These are phyloP conservation scores for Aspergillus jensenii DNA, from an alignment of 2,329 filamentous ascomycete genomes.

Conservation along the genomic window DNA sequence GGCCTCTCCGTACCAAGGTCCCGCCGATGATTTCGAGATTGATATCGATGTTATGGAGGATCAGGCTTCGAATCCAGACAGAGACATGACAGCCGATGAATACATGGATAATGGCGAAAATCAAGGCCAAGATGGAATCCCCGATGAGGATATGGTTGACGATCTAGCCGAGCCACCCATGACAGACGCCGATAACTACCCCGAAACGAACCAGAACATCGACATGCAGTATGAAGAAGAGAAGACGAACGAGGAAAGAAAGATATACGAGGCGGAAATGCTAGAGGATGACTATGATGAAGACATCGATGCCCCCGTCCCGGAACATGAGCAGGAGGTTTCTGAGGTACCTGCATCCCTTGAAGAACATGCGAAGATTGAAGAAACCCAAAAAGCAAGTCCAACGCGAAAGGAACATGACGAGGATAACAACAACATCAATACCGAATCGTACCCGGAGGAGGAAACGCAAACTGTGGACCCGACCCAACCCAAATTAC, in stretches of 20 bases:
- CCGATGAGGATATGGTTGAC: conserved; percentile 50
- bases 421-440: neutral
- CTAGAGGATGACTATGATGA: conserved; percentile 40
- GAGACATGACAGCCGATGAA: conserved; percentile 43
- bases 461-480: conserved; percentile 3
- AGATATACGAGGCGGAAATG: conserved; percentile 41
- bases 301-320: conserved; percentile 32
- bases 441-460: conserved; percentile 4
- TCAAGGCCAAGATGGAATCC: conserved; percentile 28
- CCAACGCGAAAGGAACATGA: neutral
- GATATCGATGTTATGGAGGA: conserved; percentile 60
- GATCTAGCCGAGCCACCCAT: conserved; percentile 43
- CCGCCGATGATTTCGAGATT: conserved; percentile 57
- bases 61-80: conserved; percentile 59
- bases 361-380: conserved; percentile 6
- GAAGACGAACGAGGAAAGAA: conserved; percentile 32
- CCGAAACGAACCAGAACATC: conserved; percentile 28
- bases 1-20: conserved; percentile 40
- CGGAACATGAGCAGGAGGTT: conserved; percentile 18
- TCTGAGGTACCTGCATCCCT: neutral
- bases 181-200: conserved; percentile 35
- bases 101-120: conserved; percentile 33
- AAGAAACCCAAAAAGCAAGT: conserved; percentile 1
- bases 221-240: conserved; percentile 32
- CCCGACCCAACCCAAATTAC: neutral